phyloP scores from a whole-genome alignment of 768 basidiomycete species.

The Cyclocybe cylindracea region DNA sequence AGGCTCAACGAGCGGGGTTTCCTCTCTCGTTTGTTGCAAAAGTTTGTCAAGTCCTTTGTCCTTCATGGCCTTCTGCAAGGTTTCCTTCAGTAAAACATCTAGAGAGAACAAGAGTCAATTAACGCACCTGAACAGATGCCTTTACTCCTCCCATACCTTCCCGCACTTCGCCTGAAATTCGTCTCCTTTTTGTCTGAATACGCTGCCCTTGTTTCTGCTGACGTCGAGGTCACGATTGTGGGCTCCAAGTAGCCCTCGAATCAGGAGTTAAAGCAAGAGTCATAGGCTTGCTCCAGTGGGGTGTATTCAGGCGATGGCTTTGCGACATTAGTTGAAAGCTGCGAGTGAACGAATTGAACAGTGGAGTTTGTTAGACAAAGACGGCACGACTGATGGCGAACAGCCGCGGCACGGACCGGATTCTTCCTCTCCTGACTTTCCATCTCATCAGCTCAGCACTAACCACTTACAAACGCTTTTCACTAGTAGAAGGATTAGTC shows the following conservation, averaged over 20 bases:
- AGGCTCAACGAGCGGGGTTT: slow-evolving; percentile 73
- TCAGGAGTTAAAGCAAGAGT: slow-evolving; percentile 95
- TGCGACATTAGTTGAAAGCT: slow-evolving; percentile 63
- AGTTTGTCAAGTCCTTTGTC: slow-evolving; percentile 76
- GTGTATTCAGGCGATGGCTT: slow-evolving; percentile 81
- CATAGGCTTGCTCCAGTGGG: slow-evolving; percentile 83
- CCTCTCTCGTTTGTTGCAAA: slow-evolving; percentile 76
- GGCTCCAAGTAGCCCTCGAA: slow-evolving; percentile 95
- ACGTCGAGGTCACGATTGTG: slow-evolving; percentile 44
- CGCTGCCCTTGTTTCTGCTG: slow-evolving; percentile 45
- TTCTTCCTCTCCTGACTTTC: too few species aligned
- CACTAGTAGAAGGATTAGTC: too few species aligned
- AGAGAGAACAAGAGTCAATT: too few species aligned
- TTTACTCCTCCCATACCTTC: slow-evolving; percentile 77
- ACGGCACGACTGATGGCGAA: too few species aligned
- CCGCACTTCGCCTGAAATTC: slow-evolving; percentile 88
- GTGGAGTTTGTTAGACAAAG: too few species aligned
- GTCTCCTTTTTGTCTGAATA: slow-evolving; percentile 78
- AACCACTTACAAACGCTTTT: too few species aligned
- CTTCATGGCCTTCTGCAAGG: slow-evolving; percentile 71
- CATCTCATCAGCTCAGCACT: too few species aligned
- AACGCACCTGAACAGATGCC: slow-evolving; percentile 70
- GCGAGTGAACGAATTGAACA: too few species aligned
- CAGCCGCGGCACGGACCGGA: too few species aligned
- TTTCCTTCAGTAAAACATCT: too few species aligned